These are phyloP conservation scores for Phycomyces nitens DNA, from an alignment of 192 early-diverging fungal genomes.

Conservation along the genomic window DNA sequence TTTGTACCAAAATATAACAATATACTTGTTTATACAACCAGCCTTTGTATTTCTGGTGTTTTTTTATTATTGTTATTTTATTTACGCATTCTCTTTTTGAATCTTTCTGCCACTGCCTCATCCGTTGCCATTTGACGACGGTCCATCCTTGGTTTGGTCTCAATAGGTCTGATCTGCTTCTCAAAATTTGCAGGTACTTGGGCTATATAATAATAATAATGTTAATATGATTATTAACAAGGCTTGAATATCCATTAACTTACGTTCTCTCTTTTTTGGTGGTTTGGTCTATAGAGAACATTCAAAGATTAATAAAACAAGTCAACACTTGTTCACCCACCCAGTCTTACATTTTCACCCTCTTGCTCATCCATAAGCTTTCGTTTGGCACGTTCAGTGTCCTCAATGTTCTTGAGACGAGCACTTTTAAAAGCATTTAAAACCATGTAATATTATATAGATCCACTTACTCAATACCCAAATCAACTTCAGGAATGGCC, in stretches of 20 bases:
- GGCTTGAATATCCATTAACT: too few species aligned
- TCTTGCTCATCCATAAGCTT: slow-evolving; percentile 46
- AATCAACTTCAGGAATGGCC: slow-evolving; percentile 87
- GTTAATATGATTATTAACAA: too few species aligned
- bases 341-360: slow-evolving; percentile 8
- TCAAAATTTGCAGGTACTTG: slow-evolving; percentile 28
- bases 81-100: slow-evolving; percentile 79
- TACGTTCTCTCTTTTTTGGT: not conserved
- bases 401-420: slow-evolving; percentile 72
- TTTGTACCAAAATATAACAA: too few species aligned
- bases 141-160: slow-evolving; percentile 32
- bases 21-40: too few species aligned
- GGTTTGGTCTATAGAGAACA: not conserved
- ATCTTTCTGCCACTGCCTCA: slow-evolving; percentile 77
- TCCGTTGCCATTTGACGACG: slow-evolving; percentile 80
- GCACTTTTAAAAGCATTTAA: slow-evolving; percentile 36
- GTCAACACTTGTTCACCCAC: not conserved
- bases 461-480: slow-evolving; percentile 69
- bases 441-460: too few species aligned
- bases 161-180: slow-evolving; percentile 26
- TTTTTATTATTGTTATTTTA: slow-evolving; percentile 32
- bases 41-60: not conserved
- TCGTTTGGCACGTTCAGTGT: slow-evolving; percentile 74
- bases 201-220: slow-evolving; percentile 18
- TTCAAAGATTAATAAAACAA: not conserved